Evolutionary conservation across 345 rosid species (phyloP).

Genomic region (Salix koriyanagi): DNA sequence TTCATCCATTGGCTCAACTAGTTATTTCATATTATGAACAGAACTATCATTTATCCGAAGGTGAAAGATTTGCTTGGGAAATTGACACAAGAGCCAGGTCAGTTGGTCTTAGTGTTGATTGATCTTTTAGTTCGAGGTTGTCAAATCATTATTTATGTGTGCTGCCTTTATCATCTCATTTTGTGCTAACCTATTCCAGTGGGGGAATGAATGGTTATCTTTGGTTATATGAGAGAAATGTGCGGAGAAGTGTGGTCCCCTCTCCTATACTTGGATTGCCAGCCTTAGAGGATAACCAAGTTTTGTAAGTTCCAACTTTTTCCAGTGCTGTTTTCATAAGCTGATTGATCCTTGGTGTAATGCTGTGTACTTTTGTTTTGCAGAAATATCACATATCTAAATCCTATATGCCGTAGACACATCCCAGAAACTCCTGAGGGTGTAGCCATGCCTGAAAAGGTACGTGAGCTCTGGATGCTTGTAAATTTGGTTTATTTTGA

Average conservation of each 20-base stretch:
- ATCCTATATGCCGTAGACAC: slow-evolving; percentile 54
- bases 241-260: slow-evolving; percentile 26
- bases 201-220: slow-evolving; percentile 89
- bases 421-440: slow-evolving; percentile 73
- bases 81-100: slow-evolving; percentile 71
- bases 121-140: slow-evolving; percentile 2
- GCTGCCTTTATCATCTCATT: slow-evolving; percentile 21
- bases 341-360: slow-evolving; percentile 5
- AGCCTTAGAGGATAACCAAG: slow-evolving; percentile 55
- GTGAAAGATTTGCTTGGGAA: slow-evolving; percentile 37
- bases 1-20: slow-evolving; percentile 60
- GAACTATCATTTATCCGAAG: slow-evolving; percentile 24
- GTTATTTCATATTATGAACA: slow-evolving; percentile 39
- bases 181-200: slow-evolving; percentile 42
- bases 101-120: slow-evolving; percentile 12
- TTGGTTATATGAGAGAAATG: slow-evolving; percentile 68
- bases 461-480: slow-evolving; percentile 19
- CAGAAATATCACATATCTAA: slow-evolving; percentile 72
- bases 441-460: slow-evolving; percentile 69
- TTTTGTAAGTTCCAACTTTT: slow-evolving; percentile 47
- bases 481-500: neutral
- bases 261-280: slow-evolving; percentile 78
- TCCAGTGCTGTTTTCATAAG: slow-evolving; percentile 14
- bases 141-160: slow-evolving; percentile 3
- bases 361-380: slow-evolving; percentile 9